phyloP scores from a whole-genome alignment of 805 yeast species.

The Starmerella vaccinii region DNA sequence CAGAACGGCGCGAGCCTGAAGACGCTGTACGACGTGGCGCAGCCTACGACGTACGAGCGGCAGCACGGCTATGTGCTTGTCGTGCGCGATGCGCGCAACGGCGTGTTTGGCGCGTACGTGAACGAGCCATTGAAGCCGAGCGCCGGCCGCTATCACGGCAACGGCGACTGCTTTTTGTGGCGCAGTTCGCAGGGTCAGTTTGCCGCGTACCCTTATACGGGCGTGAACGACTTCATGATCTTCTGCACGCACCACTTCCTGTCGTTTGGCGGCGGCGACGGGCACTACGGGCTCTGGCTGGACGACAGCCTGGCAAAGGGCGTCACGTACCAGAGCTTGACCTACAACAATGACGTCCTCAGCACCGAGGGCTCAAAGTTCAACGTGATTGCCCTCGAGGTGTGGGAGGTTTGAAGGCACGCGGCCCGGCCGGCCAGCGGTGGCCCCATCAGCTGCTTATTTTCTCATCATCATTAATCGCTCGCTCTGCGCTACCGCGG shows the following conservation, averaged over 20 bases:
- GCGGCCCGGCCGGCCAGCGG: too few species aligned
- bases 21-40: slow-evolving; percentile 55
- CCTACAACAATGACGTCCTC: slow-evolving; percentile 83
- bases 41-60: slow-evolving; percentile 36
- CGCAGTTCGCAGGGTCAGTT: slow-evolving; percentile 43
- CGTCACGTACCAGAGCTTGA: slow-evolving; percentile 64
- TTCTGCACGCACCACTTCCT: slow-evolving; percentile 69
- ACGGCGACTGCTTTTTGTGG: slow-evolving; percentile 94
- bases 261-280: slow-evolving; percentile 85
- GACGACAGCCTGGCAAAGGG: slow-evolving; percentile 67
- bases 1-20: slow-evolving; percentile 83
- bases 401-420: slow-evolving; percentile 63
- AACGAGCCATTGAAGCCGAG: slow-evolving; percentile 63
- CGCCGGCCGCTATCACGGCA: slow-evolving; percentile 64
- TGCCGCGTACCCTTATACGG: slow-evolving; percentile 79
- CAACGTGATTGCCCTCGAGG: slow-evolving; percentile 63
- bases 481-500: background rate
- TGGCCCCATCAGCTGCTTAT: too few species aligned
- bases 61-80: slow-evolving; percentile 60
- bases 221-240: slow-evolving; percentile 73
- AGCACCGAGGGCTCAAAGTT: slow-evolving; percentile 54
- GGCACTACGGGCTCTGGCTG: slow-evolving; percentile 85
- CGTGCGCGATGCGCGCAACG: slow-evolving; percentile 53
- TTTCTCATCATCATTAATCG: background rate
- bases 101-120: slow-evolving; percentile 66